These are phyloP conservation scores for Xylariaceae sp. DNA, from an alignment of 2,329 filamentous ascomycete species.

Conservation along the genomic window DNA sequence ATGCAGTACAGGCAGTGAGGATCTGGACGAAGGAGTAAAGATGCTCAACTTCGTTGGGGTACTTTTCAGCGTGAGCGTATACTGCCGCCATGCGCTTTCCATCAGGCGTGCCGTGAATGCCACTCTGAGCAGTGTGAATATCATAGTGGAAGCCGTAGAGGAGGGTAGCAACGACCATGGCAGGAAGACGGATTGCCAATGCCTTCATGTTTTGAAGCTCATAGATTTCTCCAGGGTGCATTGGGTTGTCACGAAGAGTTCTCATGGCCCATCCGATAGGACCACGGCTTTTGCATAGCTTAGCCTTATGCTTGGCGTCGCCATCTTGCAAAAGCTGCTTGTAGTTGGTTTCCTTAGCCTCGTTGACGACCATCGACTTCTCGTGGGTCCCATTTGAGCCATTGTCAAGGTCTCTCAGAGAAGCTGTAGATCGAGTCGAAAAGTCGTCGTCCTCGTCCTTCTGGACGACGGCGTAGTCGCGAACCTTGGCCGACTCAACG, in stretches of 20 bases:
- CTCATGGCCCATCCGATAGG: constrained; percentile 84
- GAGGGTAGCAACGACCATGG: constrained; percentile 56
- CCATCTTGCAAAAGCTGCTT: constrained; percentile 57
- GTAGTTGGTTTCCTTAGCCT: constrained; percentile 54
- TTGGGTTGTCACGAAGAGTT: constrained; percentile 67
- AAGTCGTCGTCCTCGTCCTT: constrained; percentile 45
- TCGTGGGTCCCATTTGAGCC: constrained; percentile 34
- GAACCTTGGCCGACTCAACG: constrained; percentile 55
- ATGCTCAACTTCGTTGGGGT: constrained; percentile 67
- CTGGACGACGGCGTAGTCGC: constrained; percentile 75
- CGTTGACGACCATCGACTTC: constrained; percentile 41
- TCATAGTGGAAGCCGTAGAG: constrained; percentile 80
- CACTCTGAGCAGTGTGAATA: constrained; percentile 71
- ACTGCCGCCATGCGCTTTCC: constrained; percentile 67
- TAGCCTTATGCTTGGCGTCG: constrained; percentile 56
- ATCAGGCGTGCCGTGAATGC: constrained; percentile 68
- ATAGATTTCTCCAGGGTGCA: constrained; percentile 70
- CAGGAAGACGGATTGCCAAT: constrained; percentile 62
- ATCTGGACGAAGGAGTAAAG: constrained; percentile 65
- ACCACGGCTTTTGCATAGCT: constrained; percentile 58
- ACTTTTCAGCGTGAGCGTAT: constrained; percentile 61
- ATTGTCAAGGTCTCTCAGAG: constrained; percentile 17
- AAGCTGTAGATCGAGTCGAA: constrained; percentile 5
- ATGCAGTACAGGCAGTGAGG: constrained; percentile 66
- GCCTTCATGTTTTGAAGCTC: constrained; percentile 67